Evolutionary conservation across 2,329 filamentous ascomycete genomes (phyloP).

Genomic region (Ophiostoma ips): DNA sequence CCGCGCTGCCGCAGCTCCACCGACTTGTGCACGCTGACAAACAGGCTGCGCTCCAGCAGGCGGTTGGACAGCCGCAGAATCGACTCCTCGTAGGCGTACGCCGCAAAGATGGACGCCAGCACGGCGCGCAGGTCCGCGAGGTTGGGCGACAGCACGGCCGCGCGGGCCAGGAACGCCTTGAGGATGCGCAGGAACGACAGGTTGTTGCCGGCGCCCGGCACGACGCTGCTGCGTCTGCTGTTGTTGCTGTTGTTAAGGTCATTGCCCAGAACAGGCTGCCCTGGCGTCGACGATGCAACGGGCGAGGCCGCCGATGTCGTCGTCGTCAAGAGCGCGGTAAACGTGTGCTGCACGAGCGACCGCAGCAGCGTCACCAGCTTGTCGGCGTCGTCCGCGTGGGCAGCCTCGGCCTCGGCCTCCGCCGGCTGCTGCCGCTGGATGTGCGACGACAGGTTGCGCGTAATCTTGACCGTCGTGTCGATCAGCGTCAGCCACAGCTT

Average conservation of each 20-base stretch:
- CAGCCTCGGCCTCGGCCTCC: not conserved
- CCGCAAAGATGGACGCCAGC: constrained; percentile 78
- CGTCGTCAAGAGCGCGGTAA: constrained; percentile 65
- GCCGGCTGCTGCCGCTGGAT: constrained; percentile 22
- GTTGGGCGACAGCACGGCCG: constrained; percentile 68
- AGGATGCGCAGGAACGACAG: constrained; percentile 79
- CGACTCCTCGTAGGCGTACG: constrained; percentile 89
- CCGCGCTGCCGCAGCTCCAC: constrained; percentile 65
- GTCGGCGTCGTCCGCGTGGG: constrained; percentile 31
- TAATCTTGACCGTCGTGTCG: constrained; percentile 47
- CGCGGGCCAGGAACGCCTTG: constrained; percentile 73
- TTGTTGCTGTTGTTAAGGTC: no score
- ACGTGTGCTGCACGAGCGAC: constrained; percentile 73
- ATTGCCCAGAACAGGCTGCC: no score
- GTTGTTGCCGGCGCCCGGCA: constrained; percentile 30
- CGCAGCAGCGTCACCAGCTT: constrained; percentile 57
- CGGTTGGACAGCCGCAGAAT: constrained; percentile 74
- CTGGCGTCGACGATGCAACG: not conserved
- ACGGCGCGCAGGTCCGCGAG: constrained; percentile 77
- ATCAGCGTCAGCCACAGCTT: constrained; percentile 47
- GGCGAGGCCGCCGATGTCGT: constrained; percentile 4
- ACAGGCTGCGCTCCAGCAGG: constrained; percentile 78
- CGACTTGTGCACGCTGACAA: constrained; percentile 65
- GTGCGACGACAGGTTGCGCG: constrained; percentile 46
- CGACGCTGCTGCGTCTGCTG: constrained; percentile 19